These are phyloP conservation scores for Plasmodium cynomolgi DNA, from an alignment of 169 alveolate genomes.

Conservation along the genomic window DNA sequence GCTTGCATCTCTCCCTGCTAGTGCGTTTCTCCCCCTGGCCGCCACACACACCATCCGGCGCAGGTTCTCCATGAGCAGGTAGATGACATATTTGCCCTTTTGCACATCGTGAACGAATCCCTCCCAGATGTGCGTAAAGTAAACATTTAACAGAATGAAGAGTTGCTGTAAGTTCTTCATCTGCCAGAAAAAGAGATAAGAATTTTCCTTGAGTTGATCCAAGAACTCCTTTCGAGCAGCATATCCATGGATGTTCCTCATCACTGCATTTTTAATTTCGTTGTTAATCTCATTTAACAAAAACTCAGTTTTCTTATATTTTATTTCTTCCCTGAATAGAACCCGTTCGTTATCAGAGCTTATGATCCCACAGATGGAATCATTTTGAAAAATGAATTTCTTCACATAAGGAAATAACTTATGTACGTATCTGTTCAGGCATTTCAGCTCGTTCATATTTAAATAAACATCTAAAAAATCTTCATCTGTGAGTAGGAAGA, in stretches of 20 bases:
- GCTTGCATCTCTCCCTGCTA: too few species aligned
- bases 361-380: slow-evolving; percentile 21
- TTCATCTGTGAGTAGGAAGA: slow-evolving; percentile 16
- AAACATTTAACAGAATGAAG: slow-evolving; percentile 15
- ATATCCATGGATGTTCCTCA: not conserved
- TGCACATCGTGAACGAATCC: not conserved
- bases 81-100: slow-evolving; percentile 9
- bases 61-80: slow-evolving; percentile 4
- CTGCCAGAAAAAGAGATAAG: slow-evolving; percentile 7
- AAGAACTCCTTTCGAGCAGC: slow-evolving; percentile 9
- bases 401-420: slow-evolving; percentile 17
- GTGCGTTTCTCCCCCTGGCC: not conserved
- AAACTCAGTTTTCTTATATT: slow-evolving; percentile 46
- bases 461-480: slow-evolving; percentile 36
- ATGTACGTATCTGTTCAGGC: slow-evolving; percentile 13
- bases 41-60: not conserved
- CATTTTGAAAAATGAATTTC: slow-evolving; percentile 56
- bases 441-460: slow-evolving; percentile 12
- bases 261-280: slow-evolving; percentile 8
- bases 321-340: slow-evolving; percentile 38
- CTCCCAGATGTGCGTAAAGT: slow-evolving; percentile 29
- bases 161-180: slow-evolving; percentile 12
- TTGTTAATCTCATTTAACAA: slow-evolving; percentile 21
- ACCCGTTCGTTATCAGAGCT: slow-evolving; percentile 16
- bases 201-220: slow-evolving; percentile 4